Base-by-base conservation (phyloP, 805 yeast species). In the Candida orba region DNA sequence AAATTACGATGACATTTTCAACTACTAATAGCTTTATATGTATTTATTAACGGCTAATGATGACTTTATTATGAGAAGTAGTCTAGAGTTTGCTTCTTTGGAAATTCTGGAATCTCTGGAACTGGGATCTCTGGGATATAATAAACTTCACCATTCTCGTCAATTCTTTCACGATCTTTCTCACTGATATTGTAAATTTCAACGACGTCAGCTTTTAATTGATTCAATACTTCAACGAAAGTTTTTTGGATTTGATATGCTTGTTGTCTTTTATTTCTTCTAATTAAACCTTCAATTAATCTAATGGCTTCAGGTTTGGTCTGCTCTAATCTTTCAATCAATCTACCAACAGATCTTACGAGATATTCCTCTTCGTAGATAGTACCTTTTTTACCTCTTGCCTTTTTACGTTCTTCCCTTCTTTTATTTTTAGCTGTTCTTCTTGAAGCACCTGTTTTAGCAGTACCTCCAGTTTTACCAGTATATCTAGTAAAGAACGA, bases 311-410 rank as follows among this genome's bases (percentile, higher is more conserved):
- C 99, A 0, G 78, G 69, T 52, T 77, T 75, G 0, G 95, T 84
- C 51, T 76, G 79, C 37, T 78, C 75, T 45, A 93, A 65, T 53
- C 99, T 77, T 43, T 88, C 97, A 30, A 88, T 65, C 60, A 93
- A 72, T 59, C 99, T 79, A 4, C 95, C 93, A 46, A 87, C 79
- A 4, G 97, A 90, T 53, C 78, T 79, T 39, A 93, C 81, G 44
- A 93, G 75, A 62, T 93, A 93, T 62, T 93, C 98, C 62, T 93
- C 99, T 63, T 93, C 99, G 58, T 93, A 93, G 18, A 93, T 84
- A 7, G 97, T 91, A 38, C 98, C 98, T 68, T 93, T 93, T 70
- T 95, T 88, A 47, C 99, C 99, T 55, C 95, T 79, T 2, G 99
- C 99, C 47, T 80, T 76, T 68, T 93, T 93, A 56, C 99, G 78